A percentile compares a stretch with the other conserved stretches of the same genome.
Evolutionary conservation across 169 alveolate species (phyloP).

Genomic region (Plasmodium berghei): DNA sequence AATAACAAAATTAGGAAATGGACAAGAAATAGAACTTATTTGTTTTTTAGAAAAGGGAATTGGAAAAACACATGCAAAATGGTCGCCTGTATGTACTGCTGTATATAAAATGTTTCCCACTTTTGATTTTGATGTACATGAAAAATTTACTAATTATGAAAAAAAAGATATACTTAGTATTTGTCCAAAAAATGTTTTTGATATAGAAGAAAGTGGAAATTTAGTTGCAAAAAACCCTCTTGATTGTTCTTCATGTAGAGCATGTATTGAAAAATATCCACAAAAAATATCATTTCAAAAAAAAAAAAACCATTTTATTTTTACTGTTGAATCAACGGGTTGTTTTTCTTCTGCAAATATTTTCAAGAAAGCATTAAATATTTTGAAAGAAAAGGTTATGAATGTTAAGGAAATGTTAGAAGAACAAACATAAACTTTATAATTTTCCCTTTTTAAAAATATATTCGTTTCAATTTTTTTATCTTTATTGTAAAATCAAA

Average conservation of each 20-base stretch:
- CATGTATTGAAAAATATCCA: conserved; percentile 96
- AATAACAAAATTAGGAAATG: conserved; percentile 96
- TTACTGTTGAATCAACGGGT: conserved; percentile 89
- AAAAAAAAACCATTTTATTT: conserved; percentile 89
- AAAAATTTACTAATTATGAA: conserved; percentile 89
- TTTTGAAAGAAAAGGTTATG: conserved; percentile 74
- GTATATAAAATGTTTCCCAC: conserved; percentile 95
- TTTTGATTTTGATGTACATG: conserved; percentile 68
- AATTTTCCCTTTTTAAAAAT: background rate
- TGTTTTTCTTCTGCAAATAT: conserved; percentile 84
- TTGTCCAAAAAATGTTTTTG: conserved; percentile 97
- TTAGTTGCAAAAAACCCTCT: conserved; percentile 92
- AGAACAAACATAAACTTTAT: background rate
- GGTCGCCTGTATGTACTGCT: conserved; percentile 99
- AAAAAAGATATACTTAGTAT: conserved; percentile 90
- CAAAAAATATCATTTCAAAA: conserved; percentile 83
- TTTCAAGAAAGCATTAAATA: conserved; percentile 79
- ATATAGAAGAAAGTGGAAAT: conserved; percentile 91
- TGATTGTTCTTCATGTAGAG: conserved; percentile 98
- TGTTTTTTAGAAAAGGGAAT: conserved; percentile 96
- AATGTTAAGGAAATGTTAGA: conserved; percentile 77
- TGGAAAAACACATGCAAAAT: conserved; percentile 98
- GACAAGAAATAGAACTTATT: conserved; percentile 96
- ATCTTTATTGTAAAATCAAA: no score
- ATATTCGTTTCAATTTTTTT: no score